Evolutionary conservation across 1,284 basidiomycete genomes (phyloP).

Genomic region (Fistulina hepatica): DNA sequence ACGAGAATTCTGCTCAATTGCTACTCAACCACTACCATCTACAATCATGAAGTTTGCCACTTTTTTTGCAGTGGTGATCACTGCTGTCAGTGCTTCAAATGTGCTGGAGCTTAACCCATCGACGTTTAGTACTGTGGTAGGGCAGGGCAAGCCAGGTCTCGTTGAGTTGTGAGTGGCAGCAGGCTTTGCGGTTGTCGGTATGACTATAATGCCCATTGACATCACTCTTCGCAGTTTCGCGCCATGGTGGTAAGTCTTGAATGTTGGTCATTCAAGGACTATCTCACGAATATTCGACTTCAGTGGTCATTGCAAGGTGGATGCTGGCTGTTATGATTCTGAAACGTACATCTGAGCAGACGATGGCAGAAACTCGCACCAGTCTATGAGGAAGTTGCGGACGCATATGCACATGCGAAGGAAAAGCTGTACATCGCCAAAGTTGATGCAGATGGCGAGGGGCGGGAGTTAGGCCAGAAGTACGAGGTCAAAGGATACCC

Average conservation of each 20-base stretch:
- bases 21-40: no score
- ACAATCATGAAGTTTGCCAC: slow-evolving; percentile 51
- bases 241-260: slow-evolving; percentile 63
- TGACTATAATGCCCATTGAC: slow-evolving; percentile 5
- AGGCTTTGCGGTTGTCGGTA: slow-evolving; percentile 2
- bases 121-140: slow-evolving; percentile 71
- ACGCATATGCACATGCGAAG: slow-evolving; percentile 68
- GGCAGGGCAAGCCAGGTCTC: slow-evolving; percentile 69
- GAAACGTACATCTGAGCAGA: slow-evolving; percentile 1
- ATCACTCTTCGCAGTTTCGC: slow-evolving; percentile 46
- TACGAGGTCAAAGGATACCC: slow-evolving; percentile 81
- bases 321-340: slow-evolving; percentile 6
- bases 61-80: slow-evolving; percentile 45
- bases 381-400: slow-evolving; percentile 79
- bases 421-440: slow-evolving; percentile 87
- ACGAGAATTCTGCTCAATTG: no score
- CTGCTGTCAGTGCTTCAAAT: slow-evolving; percentile 60
- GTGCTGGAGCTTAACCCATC: slow-evolving; percentile 67
- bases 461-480: slow-evolving; percentile 60
- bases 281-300: slow-evolving; percentile 5
- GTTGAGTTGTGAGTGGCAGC: slow-evolving; percentile 74
- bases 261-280: neutral
- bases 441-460: slow-evolving; percentile 84
- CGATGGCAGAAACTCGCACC: slow-evolving; percentile 69
- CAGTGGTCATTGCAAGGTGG: slow-evolving; percentile 77